phyloP scores from a whole-genome alignment of 139 green algal genomes.

The Picochlorum sp. region DNA sequence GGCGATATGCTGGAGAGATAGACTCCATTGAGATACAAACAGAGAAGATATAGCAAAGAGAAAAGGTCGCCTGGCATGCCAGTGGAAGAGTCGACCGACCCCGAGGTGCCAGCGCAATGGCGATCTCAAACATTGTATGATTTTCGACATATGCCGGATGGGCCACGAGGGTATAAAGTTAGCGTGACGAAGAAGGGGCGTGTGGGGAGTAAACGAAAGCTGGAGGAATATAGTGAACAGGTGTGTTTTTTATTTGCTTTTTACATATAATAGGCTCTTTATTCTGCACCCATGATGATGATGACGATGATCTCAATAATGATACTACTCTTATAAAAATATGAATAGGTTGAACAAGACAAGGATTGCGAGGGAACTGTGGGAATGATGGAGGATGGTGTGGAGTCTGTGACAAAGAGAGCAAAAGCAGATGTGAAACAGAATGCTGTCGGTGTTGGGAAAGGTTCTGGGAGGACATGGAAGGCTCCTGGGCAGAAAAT shows the following conservation, averaged over 20 bases:
- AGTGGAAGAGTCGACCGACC: background rate
- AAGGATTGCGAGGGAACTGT: constrained; percentile 15
- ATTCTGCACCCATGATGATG: too few relatives aligned
- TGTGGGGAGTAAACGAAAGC: constrained; percentile 38
- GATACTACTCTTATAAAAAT: too few relatives aligned
- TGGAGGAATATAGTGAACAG: constrained; percentile 49
- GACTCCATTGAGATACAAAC: too few relatives aligned
- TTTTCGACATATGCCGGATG: constrained; percentile 24
- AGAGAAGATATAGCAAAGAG: background rate
- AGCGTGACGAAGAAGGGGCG: constrained; percentile 24
- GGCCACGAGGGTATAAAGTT: constrained; percentile 38
- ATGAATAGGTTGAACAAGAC: background rate
- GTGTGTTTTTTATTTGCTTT: background rate
- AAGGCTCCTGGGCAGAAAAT: constrained; percentile 32
- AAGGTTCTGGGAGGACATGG: constrained; percentile 37
- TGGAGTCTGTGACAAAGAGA: background rate
- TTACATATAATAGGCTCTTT: too few relatives aligned
- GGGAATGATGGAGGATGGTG: constrained; percentile 2
- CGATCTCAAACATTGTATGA: constrained; percentile 21
- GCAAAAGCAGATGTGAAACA: constrained; percentile 30
- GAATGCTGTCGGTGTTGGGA: constrained; percentile 28
- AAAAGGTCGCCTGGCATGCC: background rate
- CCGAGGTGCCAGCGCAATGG: constrained; percentile 40
- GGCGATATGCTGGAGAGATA: too few relatives aligned
- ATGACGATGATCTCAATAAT: background rate